Base-by-base conservation (phyloP, 2,329 filamentous ascomycete species). In the Ceratocystiopsis minuta region DNA sequence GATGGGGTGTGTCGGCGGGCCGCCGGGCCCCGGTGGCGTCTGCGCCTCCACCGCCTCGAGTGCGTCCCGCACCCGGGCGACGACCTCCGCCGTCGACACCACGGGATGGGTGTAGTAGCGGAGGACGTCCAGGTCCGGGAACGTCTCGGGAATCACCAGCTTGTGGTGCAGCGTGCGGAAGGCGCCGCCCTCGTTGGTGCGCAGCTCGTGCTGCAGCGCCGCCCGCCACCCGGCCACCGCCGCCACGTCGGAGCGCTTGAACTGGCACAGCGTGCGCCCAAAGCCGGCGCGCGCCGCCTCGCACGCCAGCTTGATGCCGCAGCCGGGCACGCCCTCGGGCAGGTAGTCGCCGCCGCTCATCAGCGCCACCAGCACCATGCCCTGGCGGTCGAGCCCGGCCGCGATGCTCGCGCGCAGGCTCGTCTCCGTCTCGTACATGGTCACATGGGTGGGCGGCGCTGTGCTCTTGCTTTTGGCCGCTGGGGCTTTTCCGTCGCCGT, bases 271-370 rank as follows among this genome's bases (percentile, higher is more conserved):
- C 33, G 79, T 72, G 44, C 67, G 72, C 2, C 88, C 90, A 57
- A 88, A 96, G 0, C 87, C 86, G 41, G 85, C 90, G 52, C 75
- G 75, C 32, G 87, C 87, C 42, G 90, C 92, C 55, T 95, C 85
- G 50, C 82, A 90, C 0, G 90, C 88, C 12, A 87, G 67, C 54
- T 88, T 93, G 39, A 85, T 75, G 2, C 90, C 90, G 51, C 87
- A 93, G 4, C 83, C 81, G 0, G 82, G 77, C 15, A 98, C 79
- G 0, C 90, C 90, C 43, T 85, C 82, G 0, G 87, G 83, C 0
- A 88, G 66, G 52, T 98, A 98, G 58, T 98, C 90, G 7, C 90
- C 90, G 7, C 90, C 90, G 51, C 87, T 95, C 72, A 98, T 86
- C 47, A 98, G 64, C 1, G 90, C 90, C 16, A 96, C 80, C 13